phyloP scores from a whole-genome alignment of 2,329 filamentous ascomycete genomes.

The Domatiomyces catenatus region DNA sequence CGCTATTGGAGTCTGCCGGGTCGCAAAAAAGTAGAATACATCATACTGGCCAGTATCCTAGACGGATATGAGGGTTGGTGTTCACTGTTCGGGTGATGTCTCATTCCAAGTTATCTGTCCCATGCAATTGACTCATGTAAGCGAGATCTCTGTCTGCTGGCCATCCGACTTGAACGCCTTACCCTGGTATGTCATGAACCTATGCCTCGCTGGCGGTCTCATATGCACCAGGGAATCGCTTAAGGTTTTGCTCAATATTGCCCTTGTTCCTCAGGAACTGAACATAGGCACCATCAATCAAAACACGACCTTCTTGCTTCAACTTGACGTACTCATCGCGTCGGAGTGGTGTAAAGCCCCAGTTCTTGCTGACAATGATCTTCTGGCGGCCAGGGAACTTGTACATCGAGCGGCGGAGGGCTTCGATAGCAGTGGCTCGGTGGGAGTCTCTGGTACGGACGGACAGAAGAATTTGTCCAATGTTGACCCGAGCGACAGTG shows the following conservation, averaged over 20 bases:
- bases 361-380: conserved; percentile 99
- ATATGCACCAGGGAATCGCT: conserved; percentile 83
- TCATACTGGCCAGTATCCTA: not conserved
- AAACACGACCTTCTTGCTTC: conserved; percentile 83
- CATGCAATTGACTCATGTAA: not conserved
- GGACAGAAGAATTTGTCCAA: conserved; percentile 96
- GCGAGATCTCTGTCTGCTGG: not conserved
- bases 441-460: conserved; percentile 92
- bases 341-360: conserved; percentile 97
- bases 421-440: conserved; percentile 89
- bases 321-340: conserved; percentile 95
- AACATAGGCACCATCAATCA: conserved; percentile 97
- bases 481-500: conserved; percentile 98
- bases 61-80: not conserved
- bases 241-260: conserved; percentile 69
- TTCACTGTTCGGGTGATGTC: not conserved
- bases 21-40: not conserved
- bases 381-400: conserved; percentile 99
- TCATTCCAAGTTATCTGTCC: not conserved
- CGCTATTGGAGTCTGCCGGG: not conserved
- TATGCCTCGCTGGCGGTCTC: conserved; percentile 32
- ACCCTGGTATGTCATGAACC: conserved; percentile 8
- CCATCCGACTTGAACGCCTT: not conserved
- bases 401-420: conserved; percentile 98
- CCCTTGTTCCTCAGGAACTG: conserved; percentile 98